phyloP scores from a whole-genome alignment of 306 rosid species.

The Vicia sativa region DNA sequence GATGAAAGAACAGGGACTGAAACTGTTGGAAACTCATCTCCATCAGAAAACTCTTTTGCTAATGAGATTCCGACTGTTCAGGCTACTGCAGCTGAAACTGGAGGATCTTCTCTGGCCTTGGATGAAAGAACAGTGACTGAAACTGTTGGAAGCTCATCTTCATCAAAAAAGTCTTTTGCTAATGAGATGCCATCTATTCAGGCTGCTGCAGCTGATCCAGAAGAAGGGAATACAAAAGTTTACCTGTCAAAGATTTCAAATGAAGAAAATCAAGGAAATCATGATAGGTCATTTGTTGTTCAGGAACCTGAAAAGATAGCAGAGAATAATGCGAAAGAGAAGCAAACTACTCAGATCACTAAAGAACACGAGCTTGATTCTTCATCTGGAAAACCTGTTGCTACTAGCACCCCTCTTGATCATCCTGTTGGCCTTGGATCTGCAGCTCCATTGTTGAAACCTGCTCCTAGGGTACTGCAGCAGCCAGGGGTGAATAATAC shows the following conservation, averaged over 20 bases:
- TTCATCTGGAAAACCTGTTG: conserved; percentile 33
- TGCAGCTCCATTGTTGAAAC: not conserved
- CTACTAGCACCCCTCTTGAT: not conserved
- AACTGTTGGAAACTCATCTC: conserved; percentile 16
- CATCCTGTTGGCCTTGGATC: not conserved
- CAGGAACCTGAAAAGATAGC: conserved; percentile 49
- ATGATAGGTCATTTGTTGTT: conserved; percentile 11
- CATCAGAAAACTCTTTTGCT: conserved; percentile 20
- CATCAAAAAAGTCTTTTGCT: conserved; percentile 16
- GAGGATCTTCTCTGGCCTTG: conserved; percentile 40
- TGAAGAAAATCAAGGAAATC: not conserved
- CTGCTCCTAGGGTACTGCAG: not conserved
- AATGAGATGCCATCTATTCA: conserved; percentile 39
- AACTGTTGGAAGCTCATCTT: conserved; percentile 19
- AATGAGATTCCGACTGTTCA: conserved; percentile 40
- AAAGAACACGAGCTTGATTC: conserved; percentile 14
- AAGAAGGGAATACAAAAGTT: not conserved
- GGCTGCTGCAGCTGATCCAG: conserved; percentile 30
- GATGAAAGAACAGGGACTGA: not conserved
- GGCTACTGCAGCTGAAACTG: conserved; percentile 37
- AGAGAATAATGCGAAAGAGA: not conserved
- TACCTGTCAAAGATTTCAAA: not conserved
- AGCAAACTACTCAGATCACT: not conserved
- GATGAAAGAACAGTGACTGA: not conserved
- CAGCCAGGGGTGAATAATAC: not conserved